Base-by-base conservation (phyloP, 495 filamentous ascomycete species). In the Apodospora peruviana region DNA sequence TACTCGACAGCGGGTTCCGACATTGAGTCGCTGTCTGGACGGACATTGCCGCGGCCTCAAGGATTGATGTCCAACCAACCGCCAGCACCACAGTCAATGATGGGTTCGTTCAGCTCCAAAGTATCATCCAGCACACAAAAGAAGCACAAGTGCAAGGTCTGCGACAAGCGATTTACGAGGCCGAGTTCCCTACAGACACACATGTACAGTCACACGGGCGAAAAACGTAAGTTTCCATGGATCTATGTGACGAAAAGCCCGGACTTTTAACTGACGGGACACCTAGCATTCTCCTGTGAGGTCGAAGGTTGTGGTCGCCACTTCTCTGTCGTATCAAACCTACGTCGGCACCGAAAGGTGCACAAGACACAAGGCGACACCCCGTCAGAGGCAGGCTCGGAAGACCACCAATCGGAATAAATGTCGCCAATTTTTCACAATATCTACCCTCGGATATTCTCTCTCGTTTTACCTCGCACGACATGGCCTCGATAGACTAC, bases 131-230 rank as follows among this genome's bases (percentile, higher is more conserved):
- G 87, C 71, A 90, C 93, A 22, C 91, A 97, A 62, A 98, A 98
- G 82, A 98, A 97, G 76, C 93, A 98, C 73, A 96, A 96, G 71
- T 98, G 93, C 78, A 97, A 96, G 76, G 88, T 98, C 43, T 98
- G 93, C 75, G 93, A 97, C 71, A 98, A 98, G 81, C 83, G 93
- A 7, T 98, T 98, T 67, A 97, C 93, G 9, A 81, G 93, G 34
- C 93, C 93, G 1, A 96, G 91, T 61, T 98, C 93, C 5, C 68
- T 98, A 25, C 94, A 96, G 58, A 98, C 93, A 20, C 93, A 98
- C 61, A 97, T 96, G 83, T 98, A 98, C 70, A 96, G 90, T 65
- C 93, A 98, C 66, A 98, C 93, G 43, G 93, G 93, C 59, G 94
- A 98, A 68, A 98, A 98, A 71, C 93, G 91, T 96, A 79, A 85